A percentile compares a stretch with the other conserved stretches of the same genome.
Evolutionary conservation across 192 early-diverging fungal species (phyloP).

Genomic region (Linnemannia exigua): DNA sequence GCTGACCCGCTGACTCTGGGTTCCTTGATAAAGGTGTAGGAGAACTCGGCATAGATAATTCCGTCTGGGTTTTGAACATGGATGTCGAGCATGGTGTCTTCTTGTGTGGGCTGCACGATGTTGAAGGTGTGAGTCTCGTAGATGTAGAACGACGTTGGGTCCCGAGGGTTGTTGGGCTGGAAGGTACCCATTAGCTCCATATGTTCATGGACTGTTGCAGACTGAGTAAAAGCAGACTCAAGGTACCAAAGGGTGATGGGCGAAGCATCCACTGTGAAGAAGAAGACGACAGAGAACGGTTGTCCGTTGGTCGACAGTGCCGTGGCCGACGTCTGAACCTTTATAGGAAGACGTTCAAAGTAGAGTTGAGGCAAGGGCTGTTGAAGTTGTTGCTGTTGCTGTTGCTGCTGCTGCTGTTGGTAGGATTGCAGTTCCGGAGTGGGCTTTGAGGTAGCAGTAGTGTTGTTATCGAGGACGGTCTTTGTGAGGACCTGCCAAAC

Average conservation of each 20-base stretch:
- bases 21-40: slow-evolving; percentile 31
- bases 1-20: neutral
- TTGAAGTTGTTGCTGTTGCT: slow-evolving; percentile 10
- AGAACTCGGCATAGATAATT: slow-evolving; percentile 29
- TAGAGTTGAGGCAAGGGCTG: neutral
- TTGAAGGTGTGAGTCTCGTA: slow-evolving; percentile 33
- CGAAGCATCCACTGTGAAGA: slow-evolving; percentile 31
- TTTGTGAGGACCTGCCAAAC: slow-evolving; percentile 46
- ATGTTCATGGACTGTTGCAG: slow-evolving; percentile 27
- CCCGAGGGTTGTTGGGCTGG: slow-evolving; percentile 23
- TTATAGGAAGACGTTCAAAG: slow-evolving; percentile 44
- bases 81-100: slow-evolving; percentile 42
- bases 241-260: slow-evolving; percentile 40
- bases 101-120: slow-evolving; percentile 26
- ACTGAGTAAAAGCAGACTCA: slow-evolving; percentile 34
- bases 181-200: slow-evolving; percentile 49
- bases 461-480: neutral
- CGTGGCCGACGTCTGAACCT: slow-evolving; percentile 20
- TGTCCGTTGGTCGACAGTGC: slow-evolving; percentile 20
- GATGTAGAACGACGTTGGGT: slow-evolving; percentile 43
- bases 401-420: slow-evolving; percentile 8
- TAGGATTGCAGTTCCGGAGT: neutral
- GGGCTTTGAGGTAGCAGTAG: neutral
- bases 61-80: slow-evolving; percentile 31
- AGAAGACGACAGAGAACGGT: slow-evolving; percentile 40